phyloP scores from a whole-genome alignment of 2,329 filamentous ascomycete species.

The Chaetomiaceae sp. region DNA sequence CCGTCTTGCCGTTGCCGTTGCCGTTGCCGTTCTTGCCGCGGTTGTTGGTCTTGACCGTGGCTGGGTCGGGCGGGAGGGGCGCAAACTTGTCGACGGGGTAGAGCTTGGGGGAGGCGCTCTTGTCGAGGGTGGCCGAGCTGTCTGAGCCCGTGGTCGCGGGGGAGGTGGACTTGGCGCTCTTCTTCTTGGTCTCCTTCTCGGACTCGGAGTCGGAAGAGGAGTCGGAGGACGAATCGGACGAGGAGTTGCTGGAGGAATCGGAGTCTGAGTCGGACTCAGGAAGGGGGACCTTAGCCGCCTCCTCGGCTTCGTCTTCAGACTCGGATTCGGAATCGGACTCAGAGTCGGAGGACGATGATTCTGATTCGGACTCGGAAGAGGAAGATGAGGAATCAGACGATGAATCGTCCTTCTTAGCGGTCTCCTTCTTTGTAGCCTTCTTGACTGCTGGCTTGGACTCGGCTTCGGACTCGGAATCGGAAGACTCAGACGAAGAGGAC shows the following conservation, averaged over 20 bases:
- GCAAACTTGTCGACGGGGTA: conserved; percentile 37
- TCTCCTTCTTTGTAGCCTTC: conserved; percentile 37
- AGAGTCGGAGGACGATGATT: conserved; percentile 30
- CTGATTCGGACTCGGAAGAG: conserved; percentile 21
- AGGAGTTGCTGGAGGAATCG: conserved; percentile 28
- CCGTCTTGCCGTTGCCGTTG: conserved; percentile 43
- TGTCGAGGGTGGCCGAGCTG: conserved; percentile 46
- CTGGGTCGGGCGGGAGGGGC: conserved; percentile 51
- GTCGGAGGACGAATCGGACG: conserved; percentile 36
- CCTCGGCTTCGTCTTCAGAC: conserved; percentile 26
- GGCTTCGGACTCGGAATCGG: conserved; percentile 29
- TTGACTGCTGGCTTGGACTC: conserved; percentile 42
- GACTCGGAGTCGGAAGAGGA: conserved; percentile 6
- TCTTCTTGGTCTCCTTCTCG: conserved; percentile 9
- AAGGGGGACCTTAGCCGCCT: conserved; percentile 29
- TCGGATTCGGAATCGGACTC: conserved; percentile 28
- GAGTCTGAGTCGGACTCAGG: conserved; percentile 33
- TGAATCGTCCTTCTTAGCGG: conserved; percentile 10
- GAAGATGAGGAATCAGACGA: conserved; percentile 32
- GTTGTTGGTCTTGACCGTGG: conserved; percentile 35
- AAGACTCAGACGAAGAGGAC: conserved; percentile 25
- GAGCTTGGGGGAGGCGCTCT: conserved; percentile 46
- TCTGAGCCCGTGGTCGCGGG: conserved; percentile 31
- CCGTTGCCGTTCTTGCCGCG: conserved; percentile 40
- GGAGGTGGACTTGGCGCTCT: conserved; percentile 8